These are phyloP conservation scores for Hemileccinum rubropunctum DNA, from an alignment of 768 basidiomycete genomes.

Conservation along the genomic window DNA sequence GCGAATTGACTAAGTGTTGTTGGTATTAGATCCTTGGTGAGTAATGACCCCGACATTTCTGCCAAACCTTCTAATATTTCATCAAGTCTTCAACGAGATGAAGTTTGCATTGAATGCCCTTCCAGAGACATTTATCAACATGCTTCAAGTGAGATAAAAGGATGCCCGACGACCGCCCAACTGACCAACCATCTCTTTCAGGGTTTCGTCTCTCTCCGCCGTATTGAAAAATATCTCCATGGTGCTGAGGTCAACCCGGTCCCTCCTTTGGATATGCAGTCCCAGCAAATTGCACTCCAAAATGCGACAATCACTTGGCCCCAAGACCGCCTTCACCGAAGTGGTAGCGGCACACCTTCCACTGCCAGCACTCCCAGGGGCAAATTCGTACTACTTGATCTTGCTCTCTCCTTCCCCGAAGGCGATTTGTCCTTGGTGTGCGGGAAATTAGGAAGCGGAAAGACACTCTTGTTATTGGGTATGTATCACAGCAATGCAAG, in stretches of 20 bases:
- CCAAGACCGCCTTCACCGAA: conserved; percentile 54
- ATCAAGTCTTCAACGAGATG: conserved; percentile 79
- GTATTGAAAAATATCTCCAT: conserved; percentile 87
- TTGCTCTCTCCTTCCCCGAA: conserved; percentile 72
- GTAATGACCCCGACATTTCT: conserved; percentile 1
- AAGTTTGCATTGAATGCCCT: conserved; percentile 84
- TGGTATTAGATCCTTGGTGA: conserved; percentile 40
- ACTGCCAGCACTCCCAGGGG: conserved; percentile 68
- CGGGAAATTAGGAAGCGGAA: conserved; percentile 88
- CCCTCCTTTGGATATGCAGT: conserved; percentile 52
- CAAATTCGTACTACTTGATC: conserved; percentile 79
- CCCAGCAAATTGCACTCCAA: conserved; percentile 67
- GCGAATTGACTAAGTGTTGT: background rate
- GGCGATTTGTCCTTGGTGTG: conserved; percentile 82
- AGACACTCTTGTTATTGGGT: conserved; percentile 79
- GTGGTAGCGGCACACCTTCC: conserved; percentile 49
- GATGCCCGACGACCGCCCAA: background rate
- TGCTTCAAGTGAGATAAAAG: conserved; percentile 60
- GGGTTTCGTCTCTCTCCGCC: conserved; percentile 81
- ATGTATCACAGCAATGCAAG: background rate
- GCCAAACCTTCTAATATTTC: background rate
- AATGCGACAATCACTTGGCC: conserved; percentile 93
- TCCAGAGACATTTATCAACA: conserved; percentile 88
- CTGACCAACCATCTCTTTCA: conserved; percentile 21
- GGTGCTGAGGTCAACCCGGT: conserved; percentile 69